Evolutionary conservation across 345 rosid genomes (phyloP), one percentile per base, ranked within the genome.

Genomic region (Populus euphratica): DNA sequence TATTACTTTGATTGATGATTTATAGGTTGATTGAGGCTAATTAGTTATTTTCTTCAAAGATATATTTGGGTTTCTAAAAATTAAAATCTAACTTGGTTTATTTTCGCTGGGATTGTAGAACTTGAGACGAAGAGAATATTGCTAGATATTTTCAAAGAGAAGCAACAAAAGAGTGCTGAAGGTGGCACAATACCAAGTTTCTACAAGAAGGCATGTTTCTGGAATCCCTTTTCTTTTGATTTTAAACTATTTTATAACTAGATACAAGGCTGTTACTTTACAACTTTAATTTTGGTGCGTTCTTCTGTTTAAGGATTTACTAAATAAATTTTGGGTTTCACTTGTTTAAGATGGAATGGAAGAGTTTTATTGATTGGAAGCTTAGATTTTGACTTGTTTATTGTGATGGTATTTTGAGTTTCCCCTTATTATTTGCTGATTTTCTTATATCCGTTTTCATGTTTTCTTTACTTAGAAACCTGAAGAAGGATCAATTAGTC

Each of bases 121-220:
- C 97, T 96, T 29, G 98, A 96, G 85, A 96, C 97, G 10, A 96
- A 96, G 92, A 90, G 95, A 81, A 94, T 96, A 68, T 88, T 94
- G 91, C 98, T 96, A n/a, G 99, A 94, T 73, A 94, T 96, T 76
- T 96, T 96, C 73, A 96, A 94, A 82, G 99, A 92, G 44, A 96
- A 94, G 90, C 98, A 96, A 69, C 97, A 91, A 80, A 93, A 90
- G 78, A 91, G 93, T 74, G 93, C 91, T 69, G 97, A 92, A 84
- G 94, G 93, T 23, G 98, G 97, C 62, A 38, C 93, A 14, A 92
- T 96, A 50, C 99, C 99, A 4, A 89, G 94, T 75, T 96, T 96
- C 86, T 96, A 94, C 76, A 96, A 94, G 90, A 94, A 96, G 99
- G 99, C 83, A 87, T 81, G 96, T 77, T 52, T 29, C 27, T 68